phyloP scores from a whole-genome alignment of 768 basidiomycete species.

The Chalciporus chontae region DNA sequence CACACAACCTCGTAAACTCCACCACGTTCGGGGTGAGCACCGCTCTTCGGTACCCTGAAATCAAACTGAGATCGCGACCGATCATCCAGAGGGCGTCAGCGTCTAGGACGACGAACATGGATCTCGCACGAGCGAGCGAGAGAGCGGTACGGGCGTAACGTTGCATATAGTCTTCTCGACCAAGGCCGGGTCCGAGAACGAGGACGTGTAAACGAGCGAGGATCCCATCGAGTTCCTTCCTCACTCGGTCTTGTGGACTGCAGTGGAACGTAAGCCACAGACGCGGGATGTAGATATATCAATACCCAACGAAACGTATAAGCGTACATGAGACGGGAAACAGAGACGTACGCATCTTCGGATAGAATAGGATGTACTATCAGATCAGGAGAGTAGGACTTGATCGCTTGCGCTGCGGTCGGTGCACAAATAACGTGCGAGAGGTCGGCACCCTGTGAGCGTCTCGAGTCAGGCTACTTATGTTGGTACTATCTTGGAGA shows the following conservation, averaged over 20 bases:
- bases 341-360: conserved; percentile 54
- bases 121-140: conserved; percentile 61
- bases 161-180: conserved; percentile 90
- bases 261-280: background rate
- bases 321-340: background rate
- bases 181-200: conserved; percentile 91
- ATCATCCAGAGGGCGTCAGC: conserved; percentile 89
- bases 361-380: conserved; percentile 94
- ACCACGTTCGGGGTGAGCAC: conserved; percentile 93
- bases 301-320: background rate
- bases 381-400: conserved; percentile 93
- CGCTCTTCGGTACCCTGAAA: conserved; percentile 82
- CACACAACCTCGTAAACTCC: conserved; percentile 84
- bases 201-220: conserved; percentile 88
- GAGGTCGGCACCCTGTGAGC: conserved; percentile 77
- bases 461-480: background rate
- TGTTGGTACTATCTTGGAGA: background rate
- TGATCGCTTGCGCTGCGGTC: conserved; percentile 87
- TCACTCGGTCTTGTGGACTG: conserved; percentile 50
- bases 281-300: background rate
- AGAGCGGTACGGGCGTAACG: conserved; percentile 74
- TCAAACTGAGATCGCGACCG: conserved; percentile 65
- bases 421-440: conserved; percentile 98
- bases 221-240: conserved; percentile 57
- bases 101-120: conserved; percentile 91